A percentile compares a stretch with the other conserved stretches of the same genome.
phyloP scores from a whole-genome alignment of 2,329 filamentous ascomycete species.

The Botryotinia convoluta region DNA sequence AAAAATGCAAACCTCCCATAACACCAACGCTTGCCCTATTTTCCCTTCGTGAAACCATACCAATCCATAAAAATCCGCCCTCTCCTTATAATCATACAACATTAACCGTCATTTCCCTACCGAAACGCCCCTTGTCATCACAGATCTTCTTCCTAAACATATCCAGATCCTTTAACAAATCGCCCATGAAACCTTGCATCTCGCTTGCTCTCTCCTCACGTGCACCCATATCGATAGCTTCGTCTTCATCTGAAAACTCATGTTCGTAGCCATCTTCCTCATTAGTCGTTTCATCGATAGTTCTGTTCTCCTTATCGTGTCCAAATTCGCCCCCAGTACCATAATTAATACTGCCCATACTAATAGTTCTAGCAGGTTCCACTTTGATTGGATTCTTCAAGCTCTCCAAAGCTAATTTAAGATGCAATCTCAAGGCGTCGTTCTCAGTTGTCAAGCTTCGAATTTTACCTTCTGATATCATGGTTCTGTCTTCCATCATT shows the following conservation, averaged over 20 bases:
- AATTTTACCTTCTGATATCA: slow-evolving; percentile 92
- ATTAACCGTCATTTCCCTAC: slow-evolving; percentile 26
- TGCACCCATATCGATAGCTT: slow-evolving; percentile 52
- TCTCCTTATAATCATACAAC: not conserved
- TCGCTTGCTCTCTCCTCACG: slow-evolving; percentile 57
- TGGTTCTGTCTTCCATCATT: slow-evolving; percentile 89
- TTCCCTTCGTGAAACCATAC: not conserved
- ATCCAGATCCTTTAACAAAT: slow-evolving; percentile 74
- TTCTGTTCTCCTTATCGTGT: slow-evolving; percentile 35
- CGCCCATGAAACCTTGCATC: slow-evolving; percentile 81
- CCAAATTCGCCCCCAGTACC: slow-evolving; percentile 29
- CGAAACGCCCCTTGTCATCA: slow-evolving; percentile 72
- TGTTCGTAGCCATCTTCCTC: slow-evolving; percentile 25
- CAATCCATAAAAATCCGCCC: not conserved
- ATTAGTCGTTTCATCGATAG: slow-evolving; percentile 27
- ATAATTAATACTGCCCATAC: slow-evolving; percentile 25
- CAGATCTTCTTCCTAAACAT: slow-evolving; percentile 83
- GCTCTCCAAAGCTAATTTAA: slow-evolving; percentile 81
- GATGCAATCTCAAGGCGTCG: slow-evolving; percentile 80
- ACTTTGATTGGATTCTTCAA: slow-evolving; percentile 83
- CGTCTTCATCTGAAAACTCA: slow-evolving; percentile 56
- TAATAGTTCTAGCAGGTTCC: slow-evolving; percentile 38
- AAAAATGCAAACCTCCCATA: slow-evolving; percentile 13
- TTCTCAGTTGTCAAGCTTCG: slow-evolving; percentile 86
- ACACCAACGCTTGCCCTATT: slow-evolving; percentile 9